phyloP scores from a whole-genome alignment of 1,284 basidiomycete genomes.

The Porodaedalea pini region DNA sequence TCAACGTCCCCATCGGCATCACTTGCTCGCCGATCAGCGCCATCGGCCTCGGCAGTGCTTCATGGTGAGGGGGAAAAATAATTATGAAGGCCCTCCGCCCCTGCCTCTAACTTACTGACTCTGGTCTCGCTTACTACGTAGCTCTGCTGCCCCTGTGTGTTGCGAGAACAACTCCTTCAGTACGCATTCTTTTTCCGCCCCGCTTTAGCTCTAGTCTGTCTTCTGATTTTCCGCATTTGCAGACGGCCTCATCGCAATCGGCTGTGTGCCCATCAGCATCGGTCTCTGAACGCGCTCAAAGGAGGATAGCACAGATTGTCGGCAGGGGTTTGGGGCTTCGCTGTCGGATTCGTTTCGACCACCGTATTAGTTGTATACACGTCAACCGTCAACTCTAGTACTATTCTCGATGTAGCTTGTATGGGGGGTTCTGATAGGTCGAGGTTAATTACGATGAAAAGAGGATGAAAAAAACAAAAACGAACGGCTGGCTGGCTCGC shows the following conservation, averaged over 20 bases:
- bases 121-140: neutral
- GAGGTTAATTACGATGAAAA: neutral
- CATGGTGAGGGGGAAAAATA: constrained; percentile 16
- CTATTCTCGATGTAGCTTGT: too few relatives aligned
- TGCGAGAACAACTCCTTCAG: constrained; percentile 39
- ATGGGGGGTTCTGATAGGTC: neutral
- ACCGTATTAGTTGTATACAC: neutral
- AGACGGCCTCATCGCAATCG: constrained; percentile 24
- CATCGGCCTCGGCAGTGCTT: constrained; percentile 28
- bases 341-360: neutral
- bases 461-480: neutral
- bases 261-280: constrained; percentile 26
- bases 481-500: neutral
- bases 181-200: constrained; percentile 17
- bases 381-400: neutral
- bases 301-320: neutral
- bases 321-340: neutral
- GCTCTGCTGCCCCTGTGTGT: constrained; percentile 35
- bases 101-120: neutral
- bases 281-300: constrained; percentile 14
- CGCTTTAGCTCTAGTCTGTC: neutral
- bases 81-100: neutral
- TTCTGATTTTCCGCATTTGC: neutral
- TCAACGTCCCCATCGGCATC: constrained; percentile 31
- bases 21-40: constrained; percentile 33